Conservation (phyloP, 169 alveolate species). For the Eimeria falciformis region DNA sequence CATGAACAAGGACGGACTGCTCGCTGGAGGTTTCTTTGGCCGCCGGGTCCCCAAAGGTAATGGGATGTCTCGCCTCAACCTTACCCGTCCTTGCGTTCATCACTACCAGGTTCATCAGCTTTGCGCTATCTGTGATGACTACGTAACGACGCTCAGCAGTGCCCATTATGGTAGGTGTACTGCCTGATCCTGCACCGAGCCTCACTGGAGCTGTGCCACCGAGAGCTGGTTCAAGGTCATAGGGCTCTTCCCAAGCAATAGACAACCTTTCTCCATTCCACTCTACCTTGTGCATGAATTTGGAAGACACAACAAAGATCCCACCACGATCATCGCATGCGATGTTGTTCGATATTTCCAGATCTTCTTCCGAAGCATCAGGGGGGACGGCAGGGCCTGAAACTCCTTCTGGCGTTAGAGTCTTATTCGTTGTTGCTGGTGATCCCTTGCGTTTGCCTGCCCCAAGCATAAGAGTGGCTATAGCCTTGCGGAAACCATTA, state of each 20-base stretch:
- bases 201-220: slow-evolving; percentile 74
- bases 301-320: slow-evolving; percentile 75
- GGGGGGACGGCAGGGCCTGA: background rate
- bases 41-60: slow-evolving; percentile 74
- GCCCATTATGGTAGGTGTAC: slow-evolving; percentile 79
- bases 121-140: slow-evolving; percentile 76
- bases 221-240: slow-evolving; percentile 46
- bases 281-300: slow-evolving; percentile 73
- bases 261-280: slow-evolving; percentile 69
- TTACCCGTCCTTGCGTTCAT: slow-evolving; percentile 75
- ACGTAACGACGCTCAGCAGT: slow-evolving; percentile 45
- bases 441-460: slow-evolving; percentile 42
- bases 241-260: slow-evolving; percentile 76
- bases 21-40: slow-evolving; percentile 75
- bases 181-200: slow-evolving; percentile 78
- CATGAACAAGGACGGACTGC: slow-evolving; percentile 79
- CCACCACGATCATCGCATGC: slow-evolving; percentile 79
- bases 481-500: slow-evolving; percentile 64
- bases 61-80: slow-evolving; percentile 71
- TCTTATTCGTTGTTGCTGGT: slow-evolving; percentile 28
- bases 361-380: slow-evolving; percentile 11
- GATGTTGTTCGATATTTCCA: slow-evolving; percentile 78
- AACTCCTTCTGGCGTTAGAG: slow-evolving; percentile 47
- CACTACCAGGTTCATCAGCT: slow-evolving; percentile 74
- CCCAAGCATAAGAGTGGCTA: slow-evolving; percentile 72